A percentile compares a stretch with the other conserved stretches of the same genome.
phyloP scores from a whole-genome alignment of 495 filamentous ascomycete species.

The Lasiosphaeria miniovina region DNA sequence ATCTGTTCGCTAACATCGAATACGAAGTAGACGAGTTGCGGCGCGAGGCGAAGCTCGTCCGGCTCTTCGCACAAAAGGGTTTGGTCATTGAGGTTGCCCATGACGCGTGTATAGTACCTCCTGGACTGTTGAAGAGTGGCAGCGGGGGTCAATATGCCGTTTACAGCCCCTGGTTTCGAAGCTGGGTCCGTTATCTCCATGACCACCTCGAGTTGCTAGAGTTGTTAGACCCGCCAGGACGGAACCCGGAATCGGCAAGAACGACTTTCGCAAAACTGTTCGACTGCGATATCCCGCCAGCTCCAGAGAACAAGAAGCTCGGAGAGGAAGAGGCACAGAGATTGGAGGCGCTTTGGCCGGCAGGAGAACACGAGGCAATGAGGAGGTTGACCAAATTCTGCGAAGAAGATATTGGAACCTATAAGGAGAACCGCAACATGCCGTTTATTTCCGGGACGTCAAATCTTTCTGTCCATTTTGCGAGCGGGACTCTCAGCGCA shows the following conservation, averaged over 20 bases:
- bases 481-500: conserved; percentile 72
- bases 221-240: conserved; percentile 53
- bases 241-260: conserved; percentile 58
- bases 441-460: conserved; percentile 63
- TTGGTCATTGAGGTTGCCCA: conserved; percentile 65
- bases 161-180: conserved; percentile 75
- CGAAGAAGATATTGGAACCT: conserved; percentile 58
- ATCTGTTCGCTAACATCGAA: conserved; percentile 69
- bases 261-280: conserved; percentile 59
- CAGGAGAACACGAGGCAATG: conserved; percentile 74
- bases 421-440: conserved; percentile 60
- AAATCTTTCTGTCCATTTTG: conserved; percentile 74
- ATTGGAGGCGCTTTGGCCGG: conserved; percentile 64
- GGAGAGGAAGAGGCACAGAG: conserved; percentile 55
- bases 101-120: conserved; percentile 79
- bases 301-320: conserved; percentile 64
- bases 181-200: conserved; percentile 72
- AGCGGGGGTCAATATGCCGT: conserved; percentile 78
- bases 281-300: conserved; percentile 56
- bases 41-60: conserved; percentile 66
- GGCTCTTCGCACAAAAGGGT: conserved; percentile 54
- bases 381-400: conserved; percentile 68
- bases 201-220: conserved; percentile 63
- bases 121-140: conserved; percentile 61
- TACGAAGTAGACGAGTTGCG: conserved; percentile 78